Evolutionary conservation across 1,139 yeast species (phyloP).

Genomic region (Pichia sp.): DNA sequence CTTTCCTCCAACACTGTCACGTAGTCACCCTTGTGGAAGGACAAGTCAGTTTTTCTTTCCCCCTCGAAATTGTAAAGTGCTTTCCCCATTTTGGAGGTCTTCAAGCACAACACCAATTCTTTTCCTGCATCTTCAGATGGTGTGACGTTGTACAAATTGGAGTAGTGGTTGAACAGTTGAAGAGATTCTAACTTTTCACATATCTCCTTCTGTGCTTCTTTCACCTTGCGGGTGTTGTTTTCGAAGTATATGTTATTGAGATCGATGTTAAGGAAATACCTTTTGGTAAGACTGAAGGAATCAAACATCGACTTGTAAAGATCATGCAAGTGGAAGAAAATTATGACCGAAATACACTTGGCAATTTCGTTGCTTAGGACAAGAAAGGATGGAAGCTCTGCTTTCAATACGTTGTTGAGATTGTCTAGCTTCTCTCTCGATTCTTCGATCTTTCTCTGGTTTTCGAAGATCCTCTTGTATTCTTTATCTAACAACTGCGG

Average conservation of each 20-base stretch:
- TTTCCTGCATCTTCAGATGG: neutral
- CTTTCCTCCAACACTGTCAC: constrained; percentile 33
- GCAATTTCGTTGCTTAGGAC: constrained; percentile 31
- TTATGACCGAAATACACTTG: constrained; percentile 31
- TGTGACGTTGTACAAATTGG: neutral
- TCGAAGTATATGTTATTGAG: constrained; percentile 13
- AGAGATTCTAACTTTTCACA: constrained; percentile 23
- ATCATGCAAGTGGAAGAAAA: constrained; percentile 34
- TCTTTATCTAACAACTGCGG: constrained; percentile 18
- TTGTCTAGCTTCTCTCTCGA: constrained; percentile 32
- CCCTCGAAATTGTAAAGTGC: constrained; percentile 37
- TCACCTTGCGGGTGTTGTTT: constrained; percentile 16
- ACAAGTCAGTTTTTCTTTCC: constrained; percentile 36
- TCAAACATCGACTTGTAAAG: constrained; percentile 32
- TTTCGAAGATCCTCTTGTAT: constrained; percentile 34
- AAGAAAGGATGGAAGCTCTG: constrained; percentile 32
- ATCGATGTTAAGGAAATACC: constrained; percentile 18
- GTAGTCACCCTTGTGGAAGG: constrained; percentile 36
- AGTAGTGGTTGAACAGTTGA: constrained; percentile 2
- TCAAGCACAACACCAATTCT: neutral
- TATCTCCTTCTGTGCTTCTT: constrained; percentile 14
- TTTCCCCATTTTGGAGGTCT: constrained; percentile 24
- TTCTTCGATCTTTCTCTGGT: constrained; percentile 36
- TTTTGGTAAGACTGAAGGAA: constrained; percentile 18
- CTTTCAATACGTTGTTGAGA: constrained; percentile 35